Percentiles rank a stretch among this genome's conserved stretches.
Conservation (phyloP, 164 flowering plant species). For the Tetracentron sinense region DNA sequence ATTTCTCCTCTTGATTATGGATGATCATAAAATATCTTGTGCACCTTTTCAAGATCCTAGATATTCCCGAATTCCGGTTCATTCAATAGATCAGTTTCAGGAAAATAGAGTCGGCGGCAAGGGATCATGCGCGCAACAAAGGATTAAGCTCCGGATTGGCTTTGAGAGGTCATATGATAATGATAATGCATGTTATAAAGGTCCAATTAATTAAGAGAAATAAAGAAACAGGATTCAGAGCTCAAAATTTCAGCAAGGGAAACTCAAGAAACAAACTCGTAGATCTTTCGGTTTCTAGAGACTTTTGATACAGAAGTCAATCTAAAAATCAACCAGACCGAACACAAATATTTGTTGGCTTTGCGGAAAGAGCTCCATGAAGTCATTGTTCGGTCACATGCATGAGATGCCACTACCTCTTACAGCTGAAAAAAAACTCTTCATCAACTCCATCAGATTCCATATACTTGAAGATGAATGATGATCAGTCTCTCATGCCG, state of each 20-base stretch:
- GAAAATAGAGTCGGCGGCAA: constrained; percentile 15
- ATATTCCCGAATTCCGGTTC: too few species aligned
- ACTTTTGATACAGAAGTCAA: too few species aligned
- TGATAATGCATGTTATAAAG: constrained; percentile 26
- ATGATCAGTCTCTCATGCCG: constrained; percentile 6
- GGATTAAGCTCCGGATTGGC: constrained; percentile 47
- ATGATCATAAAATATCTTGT: too few species aligned
- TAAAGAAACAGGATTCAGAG: not conserved
- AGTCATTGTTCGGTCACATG: constrained; percentile 72
- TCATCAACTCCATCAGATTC: constrained; percentile 21
- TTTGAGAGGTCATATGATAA: constrained; percentile 57
- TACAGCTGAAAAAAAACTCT: constrained; percentile 9
- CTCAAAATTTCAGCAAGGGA: not conserved
- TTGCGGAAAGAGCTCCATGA: constrained; percentile 45
- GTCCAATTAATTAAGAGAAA: not conserved
- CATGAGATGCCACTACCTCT: constrained; percentile 65
- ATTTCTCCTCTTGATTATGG: too few species aligned
- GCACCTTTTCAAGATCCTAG: too few species aligned
- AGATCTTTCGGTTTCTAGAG: not conserved
- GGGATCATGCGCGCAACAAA: constrained; percentile 29
- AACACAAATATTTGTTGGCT: constrained; percentile 22
- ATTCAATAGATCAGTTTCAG: not conserved
- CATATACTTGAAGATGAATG: not conserved
- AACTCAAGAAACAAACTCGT: not conserved
- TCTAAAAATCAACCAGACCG: too few species aligned